phyloP scores from a whole-genome alignment of 495 filamentous ascomycete species.

The Arthonia radiata region DNA sequence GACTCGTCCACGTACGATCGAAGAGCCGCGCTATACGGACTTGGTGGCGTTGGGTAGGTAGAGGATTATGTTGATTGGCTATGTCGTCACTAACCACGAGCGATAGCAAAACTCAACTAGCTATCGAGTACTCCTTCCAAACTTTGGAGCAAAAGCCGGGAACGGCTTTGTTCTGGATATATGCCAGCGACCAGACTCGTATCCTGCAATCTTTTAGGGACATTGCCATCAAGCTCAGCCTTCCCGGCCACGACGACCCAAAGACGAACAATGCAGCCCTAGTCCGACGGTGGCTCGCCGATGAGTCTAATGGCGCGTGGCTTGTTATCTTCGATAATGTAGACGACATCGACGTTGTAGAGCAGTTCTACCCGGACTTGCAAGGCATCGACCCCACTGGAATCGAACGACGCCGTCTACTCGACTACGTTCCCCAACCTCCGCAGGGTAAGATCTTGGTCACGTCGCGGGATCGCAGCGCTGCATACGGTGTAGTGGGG shows the following conservation, averaged over 20 bases:
- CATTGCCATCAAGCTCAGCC: constrained; percentile 16
- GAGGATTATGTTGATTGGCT: too few relatives aligned
- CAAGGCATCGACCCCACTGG: constrained; percentile 2
- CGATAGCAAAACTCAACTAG: constrained; percentile 17
- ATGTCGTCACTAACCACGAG: background rate
- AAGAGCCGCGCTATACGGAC: too few relatives aligned
- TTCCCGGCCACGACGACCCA: constrained; percentile 15
- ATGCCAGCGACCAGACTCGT: constrained; percentile 15
- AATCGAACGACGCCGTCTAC: constrained; percentile 1
- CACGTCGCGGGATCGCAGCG: constrained; percentile 14
- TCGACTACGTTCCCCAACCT: constrained; percentile 10
- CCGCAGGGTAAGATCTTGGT: constrained; percentile 16
- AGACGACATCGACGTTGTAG: constrained; percentile 13
- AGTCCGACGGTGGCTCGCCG: constrained; percentile 15
- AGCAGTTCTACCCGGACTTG: constrained; percentile 6
- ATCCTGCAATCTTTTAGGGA: constrained; percentile 17
- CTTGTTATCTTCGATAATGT: constrained; percentile 23
- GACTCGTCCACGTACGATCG: too few relatives aligned
- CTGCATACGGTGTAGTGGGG: constrained; percentile 2
- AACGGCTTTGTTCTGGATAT: constrained; percentile 27
- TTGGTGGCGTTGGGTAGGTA: too few relatives aligned
- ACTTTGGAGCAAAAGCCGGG: constrained; percentile 13
- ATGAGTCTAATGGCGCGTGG: constrained; percentile 10
- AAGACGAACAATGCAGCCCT: constrained; percentile 17
- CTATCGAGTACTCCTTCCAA: constrained; percentile 17